Conservation (phyloP, 2,329 filamentous ascomycete genomes). For the Fusarium nanum region DNA sequence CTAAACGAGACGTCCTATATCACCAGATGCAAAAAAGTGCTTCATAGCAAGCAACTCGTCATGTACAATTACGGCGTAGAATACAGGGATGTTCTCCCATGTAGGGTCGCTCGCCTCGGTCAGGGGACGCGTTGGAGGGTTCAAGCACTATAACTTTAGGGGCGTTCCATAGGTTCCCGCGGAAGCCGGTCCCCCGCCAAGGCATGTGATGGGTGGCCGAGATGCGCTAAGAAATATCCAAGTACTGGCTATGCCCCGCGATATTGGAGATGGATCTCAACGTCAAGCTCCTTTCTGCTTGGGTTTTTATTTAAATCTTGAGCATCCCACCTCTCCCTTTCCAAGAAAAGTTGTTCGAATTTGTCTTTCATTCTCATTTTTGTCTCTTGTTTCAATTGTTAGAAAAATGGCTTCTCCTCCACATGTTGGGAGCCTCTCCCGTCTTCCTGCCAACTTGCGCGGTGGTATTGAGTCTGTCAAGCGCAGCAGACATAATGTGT, state of each 20-base stretch:
- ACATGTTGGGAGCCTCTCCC: constrained; percentile 73
- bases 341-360: neutral
- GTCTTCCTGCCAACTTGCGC: constrained; percentile 77
- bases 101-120: constrained; percentile 29
- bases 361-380: constrained; percentile 9
- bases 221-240: constrained; percentile 49
- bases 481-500: constrained; percentile 65
- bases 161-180: constrained; percentile 19
- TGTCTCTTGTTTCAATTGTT: constrained; percentile 2
- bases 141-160: constrained; percentile 29
- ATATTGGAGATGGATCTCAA: constrained; percentile 31
- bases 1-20: neutral
- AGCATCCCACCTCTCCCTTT: constrained; percentile 9
- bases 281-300: constrained; percentile 32
- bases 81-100: constrained; percentile 23
- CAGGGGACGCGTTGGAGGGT: constrained; percentile 9
- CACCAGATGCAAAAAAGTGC: constrained; percentile 3
- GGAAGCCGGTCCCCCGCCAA: constrained; percentile 21
- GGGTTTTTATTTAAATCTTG: constrained; percentile 23
- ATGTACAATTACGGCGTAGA: constrained; percentile 40
- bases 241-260: constrained; percentile 48
- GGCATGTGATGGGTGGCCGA: constrained; percentile 43
- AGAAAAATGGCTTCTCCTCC: constrained; percentile 30
- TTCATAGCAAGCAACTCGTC: constrained; percentile 8
- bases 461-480: constrained; percentile 73